Conservation (phyloP, 148 eudicot species). For the Amaranthus palmeri region DNA sequence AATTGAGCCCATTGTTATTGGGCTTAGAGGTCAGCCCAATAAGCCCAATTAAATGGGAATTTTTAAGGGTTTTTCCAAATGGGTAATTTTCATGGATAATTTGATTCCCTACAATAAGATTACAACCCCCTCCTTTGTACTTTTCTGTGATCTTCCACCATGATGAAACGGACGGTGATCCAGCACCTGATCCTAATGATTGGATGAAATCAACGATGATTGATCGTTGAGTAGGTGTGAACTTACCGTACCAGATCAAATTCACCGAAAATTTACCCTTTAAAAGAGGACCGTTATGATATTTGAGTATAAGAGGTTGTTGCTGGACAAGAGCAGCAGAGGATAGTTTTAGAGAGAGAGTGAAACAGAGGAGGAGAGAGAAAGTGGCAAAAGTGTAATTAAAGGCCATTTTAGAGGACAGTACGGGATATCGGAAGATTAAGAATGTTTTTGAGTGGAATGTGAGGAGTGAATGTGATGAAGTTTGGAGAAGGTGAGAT, state of each 20-base stretch:
- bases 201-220: constrained; percentile 57
- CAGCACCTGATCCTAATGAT: constrained; percentile 31
- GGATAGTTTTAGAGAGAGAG: constrained; percentile 15
- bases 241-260: constrained; percentile 71
- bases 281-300: constrained; percentile 58
- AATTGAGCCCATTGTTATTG: neutral
- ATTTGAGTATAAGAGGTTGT: constrained; percentile 40
- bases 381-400: constrained; percentile 27
- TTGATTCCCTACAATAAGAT: constrained; percentile 41
- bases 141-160: constrained; percentile 70
- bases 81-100: constrained; percentile 37
- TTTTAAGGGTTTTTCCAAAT: constrained; percentile 42
- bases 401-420: constrained; percentile 18
- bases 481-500: constrained; percentile 7
- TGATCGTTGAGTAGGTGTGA: constrained; percentile 53
- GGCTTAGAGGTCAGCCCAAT: constrained; percentile 24
- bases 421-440: too few relatives aligned
- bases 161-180: constrained; percentile 49
- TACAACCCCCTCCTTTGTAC: constrained; percentile 42
- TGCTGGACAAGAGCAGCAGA: constrained; percentile 36
- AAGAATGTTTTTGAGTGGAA: neutral
- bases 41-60: constrained; percentile 26
- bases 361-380: constrained; percentile 16
- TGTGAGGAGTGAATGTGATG: neutral
- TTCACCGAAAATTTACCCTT: constrained; percentile 58